A percentile compares a stretch with the other conserved stretches of the same genome.
Conservation (phyloP, 1,139 yeast genomes). For the Zygosaccharomyces pseudobailii region DNA sequence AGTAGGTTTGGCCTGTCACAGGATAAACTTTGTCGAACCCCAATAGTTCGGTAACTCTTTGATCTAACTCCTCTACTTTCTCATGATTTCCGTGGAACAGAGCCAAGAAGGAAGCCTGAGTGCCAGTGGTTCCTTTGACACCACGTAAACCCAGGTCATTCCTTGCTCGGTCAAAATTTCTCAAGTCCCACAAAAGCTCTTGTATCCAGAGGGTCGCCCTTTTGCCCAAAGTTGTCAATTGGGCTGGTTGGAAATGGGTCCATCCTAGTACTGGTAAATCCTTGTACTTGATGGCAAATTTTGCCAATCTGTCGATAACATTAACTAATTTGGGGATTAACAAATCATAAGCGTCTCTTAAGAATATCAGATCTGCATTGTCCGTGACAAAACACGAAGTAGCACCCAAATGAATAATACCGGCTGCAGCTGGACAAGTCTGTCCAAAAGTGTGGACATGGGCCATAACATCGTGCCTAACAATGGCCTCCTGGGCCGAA, state of each 20-base stretch:
- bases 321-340: conserved; percentile 92
- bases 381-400: conserved; percentile 97
- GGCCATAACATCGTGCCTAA: conserved; percentile 99
- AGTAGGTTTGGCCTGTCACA: conserved; percentile 96
- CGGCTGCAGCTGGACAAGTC: conserved; percentile 93
- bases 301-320: conserved; percentile 82
- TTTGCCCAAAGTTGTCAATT: conserved; percentile 96
- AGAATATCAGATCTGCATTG: conserved; percentile 93
- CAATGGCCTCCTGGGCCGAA: conserved; percentile 90
- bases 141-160: conserved; percentile 96
- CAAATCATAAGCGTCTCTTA: conserved; percentile 91
- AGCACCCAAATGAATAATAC: conserved; percentile 97
- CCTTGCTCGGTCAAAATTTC: conserved; percentile 94
- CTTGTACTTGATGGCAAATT: conserved; percentile 87
- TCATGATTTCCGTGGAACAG: conserved; percentile 96
- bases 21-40: conserved; percentile 96
- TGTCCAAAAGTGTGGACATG: conserved; percentile 95
- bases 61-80: conserved; percentile 87
- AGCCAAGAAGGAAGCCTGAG: conserved; percentile 93
- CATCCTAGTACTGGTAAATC: conserved; percentile 97
- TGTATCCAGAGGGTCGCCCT: conserved; percentile 97
- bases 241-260: conserved; percentile 99
- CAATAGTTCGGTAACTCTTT: conserved; percentile 83
- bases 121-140: conserved; percentile 98
- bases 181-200: conserved; percentile 94